These are phyloP conservation scores for Gossypium trilobum DNA, from an alignment of 441 rosid genomes.

Conservation along the genomic window DNA sequence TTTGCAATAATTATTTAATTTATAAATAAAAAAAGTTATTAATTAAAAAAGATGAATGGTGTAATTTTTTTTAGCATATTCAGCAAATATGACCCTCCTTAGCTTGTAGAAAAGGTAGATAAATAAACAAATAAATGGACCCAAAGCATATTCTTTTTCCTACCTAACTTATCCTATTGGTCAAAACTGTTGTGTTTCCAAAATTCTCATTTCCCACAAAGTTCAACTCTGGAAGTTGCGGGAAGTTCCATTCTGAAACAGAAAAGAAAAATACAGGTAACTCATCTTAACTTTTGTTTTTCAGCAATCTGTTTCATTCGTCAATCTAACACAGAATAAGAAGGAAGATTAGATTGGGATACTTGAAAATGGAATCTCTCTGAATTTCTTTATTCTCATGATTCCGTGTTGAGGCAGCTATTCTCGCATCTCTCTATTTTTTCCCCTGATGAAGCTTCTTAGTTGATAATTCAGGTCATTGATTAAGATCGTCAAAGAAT, in stretches of 20 bases:
- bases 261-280: not conserved
- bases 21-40: too few species aligned
- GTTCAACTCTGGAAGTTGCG: not conserved
- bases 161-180: not conserved
- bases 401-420: not conserved
- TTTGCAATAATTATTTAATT: too few species aligned
- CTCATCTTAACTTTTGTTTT: not conserved
- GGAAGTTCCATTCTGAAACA: not conserved
- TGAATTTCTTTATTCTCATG: not conserved
- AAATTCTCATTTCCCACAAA: not conserved
- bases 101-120: not conserved
- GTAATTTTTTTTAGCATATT: too few species aligned
- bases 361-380: not conserved
- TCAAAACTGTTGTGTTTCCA: not conserved
- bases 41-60: too few species aligned
- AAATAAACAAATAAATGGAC: not conserved
- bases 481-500: not conserved
- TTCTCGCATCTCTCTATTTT: conserved; percentile 1
- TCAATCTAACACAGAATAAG: not conserved
- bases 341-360: too few species aligned
- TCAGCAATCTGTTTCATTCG: not conserved
- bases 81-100: not conserved
- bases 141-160: not conserved
- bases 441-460: not conserved
- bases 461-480: not conserved